Evolutionary conservation across 441 rosid genomes (phyloP).

Genomic region (Mallotus repandus): DNA sequence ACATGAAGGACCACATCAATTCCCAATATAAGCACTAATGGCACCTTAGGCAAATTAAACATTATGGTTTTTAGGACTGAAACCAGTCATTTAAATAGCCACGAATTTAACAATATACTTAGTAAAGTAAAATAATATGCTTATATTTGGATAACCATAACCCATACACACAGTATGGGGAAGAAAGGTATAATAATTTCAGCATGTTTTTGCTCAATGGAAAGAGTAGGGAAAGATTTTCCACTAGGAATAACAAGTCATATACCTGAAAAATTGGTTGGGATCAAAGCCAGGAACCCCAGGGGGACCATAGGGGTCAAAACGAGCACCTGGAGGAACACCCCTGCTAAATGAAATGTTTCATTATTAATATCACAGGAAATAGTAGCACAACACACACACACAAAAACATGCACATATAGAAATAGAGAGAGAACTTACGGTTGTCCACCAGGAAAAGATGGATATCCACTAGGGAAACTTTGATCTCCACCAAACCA

Average conservation of each 20-base stretch:
- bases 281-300: conserved; percentile 83
- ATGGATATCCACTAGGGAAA: conserved; percentile 44
- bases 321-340: conserved; percentile 93
- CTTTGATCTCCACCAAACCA: conserved; percentile 49
- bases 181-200: background rate
- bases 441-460: conserved; percentile 53
- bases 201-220: background rate
- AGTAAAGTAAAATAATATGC: no score
- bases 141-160: no score
- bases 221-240: background rate
- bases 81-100: background rate
- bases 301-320: conserved; percentile 91
- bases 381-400: background rate
- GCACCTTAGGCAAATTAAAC: background rate
- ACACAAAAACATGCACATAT: no score
- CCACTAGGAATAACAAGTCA: background rate
- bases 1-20: background rate
- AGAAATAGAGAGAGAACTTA: conserved; percentile 41
- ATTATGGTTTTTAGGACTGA: background rate
- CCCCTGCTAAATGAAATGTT: conserved; percentile 47
- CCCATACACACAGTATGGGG: background rate
- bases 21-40: background rate
- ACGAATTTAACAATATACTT: no score
- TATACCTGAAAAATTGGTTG: conserved; percentile 62
- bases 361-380: conserved; percentile 5